Base-by-base conservation (phyloP, 257 asterid species). In the Knoxia roxburghii region DNA sequence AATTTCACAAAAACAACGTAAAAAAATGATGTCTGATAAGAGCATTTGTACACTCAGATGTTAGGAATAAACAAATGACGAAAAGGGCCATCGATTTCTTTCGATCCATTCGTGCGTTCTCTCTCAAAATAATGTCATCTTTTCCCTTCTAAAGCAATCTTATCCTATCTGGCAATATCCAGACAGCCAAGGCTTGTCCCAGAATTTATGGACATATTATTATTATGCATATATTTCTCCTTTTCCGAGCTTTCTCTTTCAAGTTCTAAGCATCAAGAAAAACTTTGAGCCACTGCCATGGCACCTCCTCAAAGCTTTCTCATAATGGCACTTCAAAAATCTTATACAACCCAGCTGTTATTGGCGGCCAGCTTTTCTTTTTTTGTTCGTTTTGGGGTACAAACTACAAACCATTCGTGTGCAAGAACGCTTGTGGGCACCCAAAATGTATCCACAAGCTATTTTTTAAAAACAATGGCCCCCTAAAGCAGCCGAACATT, bases 111-210 rank as follows among this genome's bases (percentile, higher is more conserved):
- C 64, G 65, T 60, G 65, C 65, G 65, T 35, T 4, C 2, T 12
- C n/a, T 60, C 4, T 17, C 23, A 17, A 48, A 17, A 45, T 11
- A 48, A 48, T 48, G 51, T 46, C n/a, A 6, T 7, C 46, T 20
- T 57, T 18, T 58, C 24, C 56, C 43, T 10, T n/a, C 5, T 4
- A 30, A 10, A 64, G 13, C 27, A 50, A 49, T 65, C 70, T 21
- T 18, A 65, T 50, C 46, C 40, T 1, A 21, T 48, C 30, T 65
- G 61, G 17, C 70, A 50, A 65, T 65, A 37, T 65, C 45, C 24
- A n/a, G 50, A 65, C 50, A 65, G 61, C 51, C 61, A 32, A 12
- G 46, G 8, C n/a, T 50, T 65, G 61, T 65, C 70, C 45, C 61
- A 33, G 23, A 65, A 65, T 20, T 30, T 18, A 30, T 11, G 18